These are phyloP conservation scores for Beta vulgaris DNA, from an alignment of 148 eudicot species.

Conservation along the genomic window DNA sequence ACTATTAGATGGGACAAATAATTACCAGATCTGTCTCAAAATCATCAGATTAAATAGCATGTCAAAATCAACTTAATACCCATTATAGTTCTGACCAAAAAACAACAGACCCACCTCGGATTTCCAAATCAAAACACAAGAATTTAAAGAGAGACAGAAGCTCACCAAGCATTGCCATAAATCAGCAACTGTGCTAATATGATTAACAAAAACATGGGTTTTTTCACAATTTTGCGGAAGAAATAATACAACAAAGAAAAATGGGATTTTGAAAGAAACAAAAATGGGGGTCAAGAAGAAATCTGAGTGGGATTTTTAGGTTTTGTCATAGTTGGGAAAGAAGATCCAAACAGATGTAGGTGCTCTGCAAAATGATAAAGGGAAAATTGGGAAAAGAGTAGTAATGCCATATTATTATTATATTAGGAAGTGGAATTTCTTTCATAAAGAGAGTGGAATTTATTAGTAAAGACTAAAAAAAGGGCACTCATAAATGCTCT, in stretches of 20 bases:
- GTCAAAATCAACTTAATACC: slow-evolving; percentile 23
- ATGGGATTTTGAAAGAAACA: neutral
- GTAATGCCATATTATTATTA: neutral
- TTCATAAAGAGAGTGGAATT: neutral
- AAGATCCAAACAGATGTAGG: slow-evolving; percentile 18
- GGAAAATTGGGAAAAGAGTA: slow-evolving; percentile 5
- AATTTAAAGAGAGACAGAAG: neutral
- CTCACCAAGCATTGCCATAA: slow-evolving; percentile 11
- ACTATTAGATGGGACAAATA: slow-evolving; percentile 7
- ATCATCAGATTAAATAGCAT: slow-evolving; percentile 25
- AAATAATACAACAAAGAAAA: too few species aligned
- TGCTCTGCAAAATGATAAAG: slow-evolving; percentile 6
- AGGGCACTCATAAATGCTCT: neutral
- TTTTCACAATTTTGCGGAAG: too few species aligned
- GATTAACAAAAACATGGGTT: neutral
- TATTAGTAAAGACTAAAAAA: slow-evolving; percentile 12
- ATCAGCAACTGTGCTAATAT: neutral
- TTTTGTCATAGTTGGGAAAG: slow-evolving; percentile 17
- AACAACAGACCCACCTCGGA: slow-evolving; percentile 13
- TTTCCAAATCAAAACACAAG: slow-evolving; percentile 3
- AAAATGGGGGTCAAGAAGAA: neutral
- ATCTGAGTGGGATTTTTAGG: slow-evolving; percentile 14
- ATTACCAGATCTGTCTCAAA: slow-evolving; percentile 25
- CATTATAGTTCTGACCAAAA: slow-evolving; percentile 8
- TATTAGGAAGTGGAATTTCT: slow-evolving; percentile 5